Evolutionary conservation across 805 yeast genomes (phyloP).

Genomic region (Nakazawaea molendinolei): DNA sequence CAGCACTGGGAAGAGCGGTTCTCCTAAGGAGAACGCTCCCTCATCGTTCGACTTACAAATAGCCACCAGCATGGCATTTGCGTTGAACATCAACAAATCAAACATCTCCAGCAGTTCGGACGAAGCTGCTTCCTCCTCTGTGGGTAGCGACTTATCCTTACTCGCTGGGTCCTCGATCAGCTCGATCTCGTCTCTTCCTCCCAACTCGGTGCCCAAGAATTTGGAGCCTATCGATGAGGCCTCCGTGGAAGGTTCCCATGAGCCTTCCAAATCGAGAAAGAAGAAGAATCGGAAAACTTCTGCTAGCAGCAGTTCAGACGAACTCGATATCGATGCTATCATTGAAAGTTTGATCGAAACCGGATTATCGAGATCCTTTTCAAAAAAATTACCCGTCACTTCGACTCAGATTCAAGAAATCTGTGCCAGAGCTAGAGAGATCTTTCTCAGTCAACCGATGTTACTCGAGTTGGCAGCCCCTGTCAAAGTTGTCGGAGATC

Average conservation of each 20-base stretch:
- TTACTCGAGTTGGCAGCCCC: constrained; percentile 65
- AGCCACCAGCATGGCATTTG: constrained; percentile 38
- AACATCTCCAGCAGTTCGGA: constrained; percentile 6
- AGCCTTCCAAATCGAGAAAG: constrained; percentile 12
- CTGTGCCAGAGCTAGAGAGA: constrained; percentile 50
- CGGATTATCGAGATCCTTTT: constrained; percentile 36
- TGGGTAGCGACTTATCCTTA: constrained; percentile 34
- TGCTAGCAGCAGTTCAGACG: no score
- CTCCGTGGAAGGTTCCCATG: constrained; percentile 25
- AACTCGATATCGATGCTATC: constrained; percentile 53
- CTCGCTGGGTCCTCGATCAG: constrained; percentile 23
- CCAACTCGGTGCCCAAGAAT: constrained; percentile 21
- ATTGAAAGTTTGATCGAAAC: constrained; percentile 53
- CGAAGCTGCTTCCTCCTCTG: constrained; percentile 31
- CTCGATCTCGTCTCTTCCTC: constrained; percentile 17
- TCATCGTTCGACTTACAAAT: constrained; percentile 37
- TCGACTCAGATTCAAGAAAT: constrained; percentile 49
- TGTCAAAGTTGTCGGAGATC: constrained; percentile 78
- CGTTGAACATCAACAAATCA: constrained; percentile 18
- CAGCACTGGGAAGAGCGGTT: neutral
- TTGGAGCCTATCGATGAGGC: constrained; percentile 30
- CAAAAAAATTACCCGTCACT: constrained; percentile 44
- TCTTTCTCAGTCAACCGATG: constrained; percentile 60
- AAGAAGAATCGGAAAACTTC: constrained; percentile 1
- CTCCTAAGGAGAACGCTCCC: neutral